Evolutionary conservation across 805 yeast genomes (phyloP).

Genomic region (Metschnikowia matae): DNA sequence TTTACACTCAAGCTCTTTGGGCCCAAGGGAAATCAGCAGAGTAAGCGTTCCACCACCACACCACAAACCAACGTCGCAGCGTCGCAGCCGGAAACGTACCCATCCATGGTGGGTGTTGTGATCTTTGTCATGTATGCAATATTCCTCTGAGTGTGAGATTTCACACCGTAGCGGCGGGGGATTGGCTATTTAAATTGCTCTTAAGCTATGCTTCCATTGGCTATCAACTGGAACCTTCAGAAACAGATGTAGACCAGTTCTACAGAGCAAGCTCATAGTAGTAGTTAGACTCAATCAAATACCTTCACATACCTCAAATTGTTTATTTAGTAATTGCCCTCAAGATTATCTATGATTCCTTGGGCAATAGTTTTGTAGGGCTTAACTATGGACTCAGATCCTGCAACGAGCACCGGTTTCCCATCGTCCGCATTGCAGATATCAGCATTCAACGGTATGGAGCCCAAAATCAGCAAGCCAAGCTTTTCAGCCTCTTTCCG

Average conservation of each 20-base stretch:
- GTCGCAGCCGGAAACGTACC: conserved; percentile 4
- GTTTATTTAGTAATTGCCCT: background rate
- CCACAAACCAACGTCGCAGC: conserved; percentile 5
- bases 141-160: conserved; percentile 1
- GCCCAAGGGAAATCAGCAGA: background rate
- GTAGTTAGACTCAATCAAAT: background rate
- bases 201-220: background rate
- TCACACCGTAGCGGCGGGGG: background rate
- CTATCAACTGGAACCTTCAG: background rate
- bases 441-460: conserved; percentile 60
- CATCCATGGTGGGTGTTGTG: conserved; percentile 13
- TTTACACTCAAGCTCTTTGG: conserved; percentile 5
- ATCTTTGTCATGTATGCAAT: conserved; percentile 9
- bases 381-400: conserved; percentile 31
- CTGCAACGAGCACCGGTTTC: conserved; percentile 52
- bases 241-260: background rate
- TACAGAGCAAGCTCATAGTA: background rate
- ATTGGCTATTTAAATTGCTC: background rate
- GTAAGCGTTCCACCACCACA: background rate
- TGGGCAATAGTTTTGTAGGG: conserved; percentile 50
- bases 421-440: conserved; percentile 67
- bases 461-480: conserved; percentile 53
- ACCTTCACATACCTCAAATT: background rate
- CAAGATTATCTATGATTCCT: conserved; percentile 21
- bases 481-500: conserved; percentile 46